Conservation (phyloP, 176 grass and related monocot genomes). For the Hyparrhenia diplandra region DNA sequence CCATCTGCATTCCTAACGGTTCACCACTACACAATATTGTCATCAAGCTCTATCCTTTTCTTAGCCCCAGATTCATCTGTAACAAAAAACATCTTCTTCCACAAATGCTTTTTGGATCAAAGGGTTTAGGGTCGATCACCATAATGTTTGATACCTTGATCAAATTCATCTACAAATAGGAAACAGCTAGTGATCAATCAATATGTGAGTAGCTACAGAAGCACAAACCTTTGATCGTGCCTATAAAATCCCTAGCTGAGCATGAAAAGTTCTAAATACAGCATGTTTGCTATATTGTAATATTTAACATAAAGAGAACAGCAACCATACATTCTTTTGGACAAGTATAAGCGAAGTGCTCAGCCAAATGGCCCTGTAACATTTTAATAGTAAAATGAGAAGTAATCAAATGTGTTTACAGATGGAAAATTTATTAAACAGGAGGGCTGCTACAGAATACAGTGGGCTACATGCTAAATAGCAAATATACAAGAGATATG, state of each 20-base stretch:
- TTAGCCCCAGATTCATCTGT: slow-evolving; percentile 89
- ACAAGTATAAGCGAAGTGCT: not conserved
- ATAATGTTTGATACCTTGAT: slow-evolving; percentile 99
- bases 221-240: not conserved
- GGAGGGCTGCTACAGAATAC: not conserved
- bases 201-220: not conserved
- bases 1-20: slow-evolving; percentile 69
- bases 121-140: slow-evolving; percentile 86
- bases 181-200: slow-evolving; percentile 25
- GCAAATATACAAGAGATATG: not conserved
- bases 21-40: slow-evolving; percentile 97
- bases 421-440: not conserved
- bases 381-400: too few species aligned
- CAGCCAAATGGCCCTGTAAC: slow-evolving; percentile 33
- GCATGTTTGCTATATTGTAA: not conserved
- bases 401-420: too few species aligned
- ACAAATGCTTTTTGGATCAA: slow-evolving; percentile 89
- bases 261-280: not conserved
- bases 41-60: slow-evolving; percentile 85
- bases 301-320: not conserved
- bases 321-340: not conserved
- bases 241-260: not conserved
- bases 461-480: not conserved
- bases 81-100: slow-evolving; percentile 82
- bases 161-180: slow-evolving; percentile 80